Base-by-base conservation (phyloP, 805 yeast species). In the Kregervanrija pseudodelftensis region DNA sequence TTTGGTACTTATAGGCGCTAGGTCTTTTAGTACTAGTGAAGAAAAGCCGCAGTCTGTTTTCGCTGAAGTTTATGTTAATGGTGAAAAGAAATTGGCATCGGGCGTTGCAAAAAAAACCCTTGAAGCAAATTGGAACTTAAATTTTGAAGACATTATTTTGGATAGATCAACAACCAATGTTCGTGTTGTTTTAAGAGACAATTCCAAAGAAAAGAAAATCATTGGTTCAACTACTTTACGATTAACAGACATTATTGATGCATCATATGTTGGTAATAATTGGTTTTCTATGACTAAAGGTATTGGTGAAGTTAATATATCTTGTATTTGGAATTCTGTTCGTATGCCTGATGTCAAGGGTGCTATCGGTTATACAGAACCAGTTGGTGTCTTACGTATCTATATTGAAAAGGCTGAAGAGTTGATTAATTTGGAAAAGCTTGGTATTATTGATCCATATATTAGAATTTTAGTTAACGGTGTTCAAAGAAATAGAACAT, bases 401-500 rank as follows among this genome's bases (percentile, higher is more conserved):
- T 70, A 75, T 47, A 64, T 93, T 48, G 77, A 76, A 52, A 75
- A 74, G 49, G 97, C 95, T 37, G 76, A 73, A 45, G 83, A 79
- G 49, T 74, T 93, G 57, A 76, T 84, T 48, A 91, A 93, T 64
- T 73, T 90, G 65, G 97, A 91, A 63, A 83, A 78, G 44, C 73
- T 93, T 48, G 98, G 98, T 48, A 86, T 80, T 56, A 79, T 89
- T 59, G 98, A 93, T 65, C 99, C 99, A 37, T 93, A 91, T 59
- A 79, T 80, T 8, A 79, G 95, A 57, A 69, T 91, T 12, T 66
- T 87, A 58, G 74, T 88, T 40, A 90, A 89, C 59, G 89, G 89
- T 48, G 71, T 79, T 52, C 79, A 79, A 52, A 79, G 78, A 60
- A 85, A 82, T 15, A 78, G 98, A 65, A 93, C 97, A 2, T 73